Conservation (phyloP, 2,329 filamentous ascomycete species). For the Tolypocladium endophyticum region DNA sequence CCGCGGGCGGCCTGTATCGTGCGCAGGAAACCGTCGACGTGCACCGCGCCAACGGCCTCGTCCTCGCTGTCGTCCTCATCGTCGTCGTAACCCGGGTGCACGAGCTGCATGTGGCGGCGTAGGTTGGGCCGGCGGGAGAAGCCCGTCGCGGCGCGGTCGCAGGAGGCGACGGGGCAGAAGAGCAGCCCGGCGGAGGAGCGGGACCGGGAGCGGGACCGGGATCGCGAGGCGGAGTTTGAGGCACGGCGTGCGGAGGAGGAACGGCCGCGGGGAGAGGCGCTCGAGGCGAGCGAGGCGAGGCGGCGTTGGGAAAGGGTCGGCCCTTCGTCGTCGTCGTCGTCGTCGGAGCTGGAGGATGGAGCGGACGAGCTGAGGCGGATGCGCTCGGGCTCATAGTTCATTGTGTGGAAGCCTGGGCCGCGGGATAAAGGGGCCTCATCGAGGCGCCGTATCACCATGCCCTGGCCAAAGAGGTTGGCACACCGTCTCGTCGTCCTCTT, state of each 20-base stretch:
- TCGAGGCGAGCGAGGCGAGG: background rate
- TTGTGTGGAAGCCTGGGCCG: conserved; percentile 12
- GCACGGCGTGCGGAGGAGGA: background rate
- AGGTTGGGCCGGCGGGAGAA: conserved; percentile 26
- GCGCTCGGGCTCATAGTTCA: conserved; percentile 18
- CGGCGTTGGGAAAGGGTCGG: conserved; percentile 16
- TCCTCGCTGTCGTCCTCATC: conserved; percentile 32
- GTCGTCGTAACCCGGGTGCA: conserved; percentile 26
- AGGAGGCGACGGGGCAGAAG: conserved; percentile 26
- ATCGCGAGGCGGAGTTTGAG: conserved; percentile 12
- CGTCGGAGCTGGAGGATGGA: conserved; percentile 7
- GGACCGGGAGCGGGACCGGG: conserved; percentile 17
- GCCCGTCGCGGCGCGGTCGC: conserved; percentile 23
- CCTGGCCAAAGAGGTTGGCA: conserved; percentile 61
- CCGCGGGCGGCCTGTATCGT: conserved; percentile 38
- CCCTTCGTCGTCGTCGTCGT: conserved; percentile 5
- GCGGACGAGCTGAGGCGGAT: conserved; percentile 10
- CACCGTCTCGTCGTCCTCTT: conserved; percentile 65
- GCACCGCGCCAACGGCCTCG: conserved; percentile 51
- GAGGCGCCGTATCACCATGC: conserved; percentile 55
- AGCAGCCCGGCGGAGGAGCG: conserved; percentile 20
- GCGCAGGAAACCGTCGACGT: conserved; percentile 57
- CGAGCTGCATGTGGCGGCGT: conserved; percentile 23
- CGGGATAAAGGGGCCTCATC: conserved; percentile 18
- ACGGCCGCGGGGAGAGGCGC: conserved; percentile 3